phyloP scores from a whole-genome alignment of 305 asterid genomes.

The Fraxinus platypoda region DNA sequence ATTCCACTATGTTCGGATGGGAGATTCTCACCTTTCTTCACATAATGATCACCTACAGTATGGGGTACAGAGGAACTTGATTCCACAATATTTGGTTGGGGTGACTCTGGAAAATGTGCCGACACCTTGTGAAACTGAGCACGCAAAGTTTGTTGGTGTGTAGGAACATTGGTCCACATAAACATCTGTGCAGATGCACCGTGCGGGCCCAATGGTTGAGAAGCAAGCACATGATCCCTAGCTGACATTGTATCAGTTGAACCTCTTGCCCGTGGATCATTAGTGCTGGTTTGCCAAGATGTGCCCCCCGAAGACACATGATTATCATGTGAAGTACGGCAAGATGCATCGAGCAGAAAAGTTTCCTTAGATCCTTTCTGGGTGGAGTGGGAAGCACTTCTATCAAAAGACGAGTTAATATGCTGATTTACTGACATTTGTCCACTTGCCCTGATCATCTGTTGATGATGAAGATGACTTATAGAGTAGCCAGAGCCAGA shows the following conservation, averaged over 20 bases:
- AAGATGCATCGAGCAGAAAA: slow-evolving; percentile 39
- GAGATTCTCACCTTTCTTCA: slow-evolving; percentile 25
- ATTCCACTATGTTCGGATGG: slow-evolving; percentile 25
- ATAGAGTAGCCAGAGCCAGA: slow-evolving; percentile 42
- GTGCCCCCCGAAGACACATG: slow-evolving; percentile 28
- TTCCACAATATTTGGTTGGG: slow-evolving; percentile 52
- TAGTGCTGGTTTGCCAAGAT: slow-evolving; percentile 27
- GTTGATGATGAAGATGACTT: slow-evolving; percentile 50
- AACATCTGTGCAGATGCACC: slow-evolving; percentile 36
- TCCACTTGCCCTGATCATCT: slow-evolving; percentile 41
- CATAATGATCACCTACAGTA: slow-evolving; percentile 35
- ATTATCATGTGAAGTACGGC: slow-evolving; percentile 30
- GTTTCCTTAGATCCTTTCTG: slow-evolving; percentile 47
- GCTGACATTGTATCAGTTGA: slow-evolving; percentile 30
- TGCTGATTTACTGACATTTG: slow-evolving; percentile 35
- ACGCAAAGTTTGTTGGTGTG: slow-evolving; percentile 37
- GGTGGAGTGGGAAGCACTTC: slow-evolving; percentile 29
- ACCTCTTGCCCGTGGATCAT: slow-evolving; percentile 38
- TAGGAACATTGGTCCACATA: slow-evolving; percentile 46
- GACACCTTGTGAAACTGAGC: slow-evolving; percentile 38
- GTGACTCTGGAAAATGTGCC: slow-evolving; percentile 35
- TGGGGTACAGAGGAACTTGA: slow-evolving; percentile 48
- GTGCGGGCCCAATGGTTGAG: slow-evolving; percentile 39
- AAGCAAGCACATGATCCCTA: slow-evolving; percentile 28
- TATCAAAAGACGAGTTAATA: slow-evolving; percentile 29